These are phyloP conservation scores for Phylloporus arenicola DNA, from an alignment of 768 basidiomycete genomes.

Conservation along the genomic window DNA sequence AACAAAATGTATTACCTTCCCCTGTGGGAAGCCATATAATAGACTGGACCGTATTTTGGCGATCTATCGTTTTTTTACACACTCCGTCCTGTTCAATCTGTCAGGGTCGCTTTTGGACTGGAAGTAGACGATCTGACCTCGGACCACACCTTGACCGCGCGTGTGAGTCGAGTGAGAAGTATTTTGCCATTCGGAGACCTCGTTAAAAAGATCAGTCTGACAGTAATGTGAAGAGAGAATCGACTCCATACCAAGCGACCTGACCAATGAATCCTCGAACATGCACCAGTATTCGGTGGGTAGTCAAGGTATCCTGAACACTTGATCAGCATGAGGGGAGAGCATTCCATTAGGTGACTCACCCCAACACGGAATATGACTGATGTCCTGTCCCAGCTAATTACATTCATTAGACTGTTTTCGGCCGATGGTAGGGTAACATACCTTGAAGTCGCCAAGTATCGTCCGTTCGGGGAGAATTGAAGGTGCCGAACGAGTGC, in stretches of 20 bases:
- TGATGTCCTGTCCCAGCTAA: constrained; percentile 48
- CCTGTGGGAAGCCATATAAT: constrained; percentile 48
- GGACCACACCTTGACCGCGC: constrained; percentile 49
- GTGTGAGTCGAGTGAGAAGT: constrained; percentile 45
- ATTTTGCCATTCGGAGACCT: constrained; percentile 45
- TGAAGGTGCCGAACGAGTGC: constrained; percentile 51
- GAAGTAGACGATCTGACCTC: constrained; percentile 31
- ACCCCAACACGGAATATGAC: constrained; percentile 46
- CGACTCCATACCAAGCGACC: constrained; percentile 41
- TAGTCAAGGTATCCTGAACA: constrained; percentile 36
- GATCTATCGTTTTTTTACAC: constrained; percentile 46
- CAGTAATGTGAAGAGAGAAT: neutral
- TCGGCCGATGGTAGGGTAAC: constrained; percentile 5
- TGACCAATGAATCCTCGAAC: constrained; percentile 50
- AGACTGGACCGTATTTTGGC: constrained; percentile 42
- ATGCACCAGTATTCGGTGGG: constrained; percentile 47
- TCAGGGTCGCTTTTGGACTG: constrained; percentile 3
- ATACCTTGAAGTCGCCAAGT: constrained; percentile 49
- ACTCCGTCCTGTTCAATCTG: constrained; percentile 40
- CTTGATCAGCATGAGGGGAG: constrained; percentile 11
- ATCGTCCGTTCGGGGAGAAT: constrained; percentile 51
- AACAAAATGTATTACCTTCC: constrained; percentile 32
- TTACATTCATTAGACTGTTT: constrained; percentile 7
- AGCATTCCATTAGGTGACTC: constrained; percentile 18
- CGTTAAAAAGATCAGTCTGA: constrained; percentile 9